phyloP scores from a whole-genome alignment of 352 stramenopile species.

The Halophytophthora batemanensis region DNA sequence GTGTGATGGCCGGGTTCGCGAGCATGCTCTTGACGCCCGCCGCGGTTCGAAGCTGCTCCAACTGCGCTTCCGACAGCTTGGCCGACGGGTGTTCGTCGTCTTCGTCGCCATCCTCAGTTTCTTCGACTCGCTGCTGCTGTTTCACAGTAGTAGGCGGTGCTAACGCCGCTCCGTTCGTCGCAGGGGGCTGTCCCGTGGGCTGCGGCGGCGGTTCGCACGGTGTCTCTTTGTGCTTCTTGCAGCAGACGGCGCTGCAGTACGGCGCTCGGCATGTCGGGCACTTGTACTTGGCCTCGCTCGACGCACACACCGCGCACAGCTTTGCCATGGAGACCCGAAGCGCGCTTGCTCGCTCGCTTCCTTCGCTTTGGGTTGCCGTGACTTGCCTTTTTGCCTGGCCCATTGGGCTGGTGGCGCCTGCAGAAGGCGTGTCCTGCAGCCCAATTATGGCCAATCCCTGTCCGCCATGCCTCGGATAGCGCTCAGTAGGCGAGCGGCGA shows the following conservation, averaged over 20 bases:
- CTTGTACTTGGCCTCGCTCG: slow-evolving; percentile 77
- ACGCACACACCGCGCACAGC: slow-evolving; percentile 51
- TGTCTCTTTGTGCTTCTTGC: slow-evolving; percentile 78
- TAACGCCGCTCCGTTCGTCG: slow-evolving; percentile 4
- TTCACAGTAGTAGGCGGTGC: not conserved
- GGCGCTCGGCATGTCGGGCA: slow-evolving; percentile 63
- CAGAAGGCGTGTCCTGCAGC: too few species aligned
- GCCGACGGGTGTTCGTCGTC: slow-evolving; percentile 32
- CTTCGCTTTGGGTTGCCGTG: too few species aligned
- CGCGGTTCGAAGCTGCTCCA: slow-evolving; percentile 36
- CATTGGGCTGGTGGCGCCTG: too few species aligned
- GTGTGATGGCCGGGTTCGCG: slow-evolving; percentile 40
- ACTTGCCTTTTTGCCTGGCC: too few species aligned
- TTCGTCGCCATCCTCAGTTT: slow-evolving; percentile 35
- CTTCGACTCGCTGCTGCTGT: slow-evolving; percentile 8
- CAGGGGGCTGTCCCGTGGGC: slow-evolving; percentile 5
- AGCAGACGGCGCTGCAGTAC: slow-evolving; percentile 78
- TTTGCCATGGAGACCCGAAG: slow-evolving; percentile 28
- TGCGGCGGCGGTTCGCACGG: slow-evolving; percentile 36
- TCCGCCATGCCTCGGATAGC: too few species aligned
- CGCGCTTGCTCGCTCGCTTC: too few species aligned
- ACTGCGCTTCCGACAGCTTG: slow-evolving; percentile 52
- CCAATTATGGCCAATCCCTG: too few species aligned
- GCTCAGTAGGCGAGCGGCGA: too few species aligned
- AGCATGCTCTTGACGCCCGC: slow-evolving; percentile 37